A percentile compares a stretch with the other conserved stretches of the same genome.
Evolutionary conservation across 2,329 filamentous ascomycete species (phyloP).

Genomic region (Parastagonospora nodorum): DNA sequence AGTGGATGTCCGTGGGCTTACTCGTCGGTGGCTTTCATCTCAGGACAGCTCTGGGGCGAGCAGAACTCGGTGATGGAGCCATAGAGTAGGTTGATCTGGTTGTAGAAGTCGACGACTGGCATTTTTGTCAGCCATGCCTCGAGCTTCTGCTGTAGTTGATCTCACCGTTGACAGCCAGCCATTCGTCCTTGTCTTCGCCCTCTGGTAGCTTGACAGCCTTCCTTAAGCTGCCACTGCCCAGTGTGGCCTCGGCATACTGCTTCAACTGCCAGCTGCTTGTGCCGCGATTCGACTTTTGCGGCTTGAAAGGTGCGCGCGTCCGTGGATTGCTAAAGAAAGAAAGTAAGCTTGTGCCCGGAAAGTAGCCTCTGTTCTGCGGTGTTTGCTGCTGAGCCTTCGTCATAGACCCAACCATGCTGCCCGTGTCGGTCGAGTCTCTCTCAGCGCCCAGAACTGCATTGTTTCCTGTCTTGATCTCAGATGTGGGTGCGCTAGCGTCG

Average conservation of each 20-base stretch:
- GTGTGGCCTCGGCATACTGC: conserved; percentile 96
- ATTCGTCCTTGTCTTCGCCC: conserved; percentile 96
- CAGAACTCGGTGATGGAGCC: conserved; percentile 99
- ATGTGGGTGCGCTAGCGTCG: conserved; percentile 12
- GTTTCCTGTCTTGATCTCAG: conserved; percentile 1
- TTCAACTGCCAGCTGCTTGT: conserved; percentile 91
- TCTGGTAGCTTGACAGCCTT: conserved; percentile 98
- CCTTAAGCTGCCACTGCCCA: conserved; percentile 90
- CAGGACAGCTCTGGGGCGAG: conserved; percentile 93
- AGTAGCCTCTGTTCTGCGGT: conserved; percentile 19
- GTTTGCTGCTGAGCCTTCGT: conserved; percentile 7
- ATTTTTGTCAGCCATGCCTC: conserved; percentile 11
- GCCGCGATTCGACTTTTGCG: conserved; percentile 81
- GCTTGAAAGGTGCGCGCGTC: conserved; percentile 88
- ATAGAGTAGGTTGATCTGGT: conserved; percentile 98
- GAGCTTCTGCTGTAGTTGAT: neutral
- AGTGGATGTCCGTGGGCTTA: conserved; percentile 50
- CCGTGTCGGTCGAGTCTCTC: conserved; percentile 10
- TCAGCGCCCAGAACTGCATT: conserved; percentile 18
- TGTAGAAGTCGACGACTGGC: conserved; percentile 99
- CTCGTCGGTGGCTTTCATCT: conserved; percentile 99
- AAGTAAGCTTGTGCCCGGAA: conserved; percentile 39
- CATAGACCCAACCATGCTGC: conserved; percentile 13
- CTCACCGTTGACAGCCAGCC: conserved; percentile 95
- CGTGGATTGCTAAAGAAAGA: conserved; percentile 73